These are phyloP conservation scores for Chytridiales sp. DNA, from an alignment of 371 early-diverging fungal species.

Conservation along the genomic window DNA sequence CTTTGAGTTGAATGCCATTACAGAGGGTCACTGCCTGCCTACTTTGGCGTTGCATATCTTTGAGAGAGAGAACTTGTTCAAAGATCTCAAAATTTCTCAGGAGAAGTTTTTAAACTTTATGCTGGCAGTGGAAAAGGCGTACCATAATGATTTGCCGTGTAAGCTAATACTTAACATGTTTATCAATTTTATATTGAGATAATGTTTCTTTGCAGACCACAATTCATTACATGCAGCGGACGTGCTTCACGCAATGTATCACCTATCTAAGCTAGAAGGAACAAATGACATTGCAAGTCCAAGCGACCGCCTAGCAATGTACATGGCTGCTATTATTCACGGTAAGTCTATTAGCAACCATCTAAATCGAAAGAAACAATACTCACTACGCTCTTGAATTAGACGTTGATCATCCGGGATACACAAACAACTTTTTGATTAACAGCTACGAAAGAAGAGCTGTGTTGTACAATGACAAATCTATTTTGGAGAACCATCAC, in stretches of 20 bases:
- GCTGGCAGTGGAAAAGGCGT: conserved; percentile 44
- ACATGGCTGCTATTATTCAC: conserved; percentile 56
- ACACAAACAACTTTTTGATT: conserved; percentile 48
- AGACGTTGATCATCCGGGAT: conserved; percentile 51
- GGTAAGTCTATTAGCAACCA: conserved; percentile 28
- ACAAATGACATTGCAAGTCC: conserved; percentile 30
- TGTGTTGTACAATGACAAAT: conserved; percentile 54
- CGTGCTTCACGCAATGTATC: conserved; percentile 50
- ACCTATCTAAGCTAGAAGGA: conserved; percentile 34
- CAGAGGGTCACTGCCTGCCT: conserved; percentile 30
- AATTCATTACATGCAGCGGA: conserved; percentile 56
- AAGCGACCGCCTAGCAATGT: conserved; percentile 47
- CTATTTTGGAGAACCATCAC: conserved; percentile 59
- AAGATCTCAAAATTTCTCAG: conserved; percentile 39
- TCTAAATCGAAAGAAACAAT: background rate
- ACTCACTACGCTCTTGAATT: conserved; percentile 2
- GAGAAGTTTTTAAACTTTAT: conserved; percentile 50
- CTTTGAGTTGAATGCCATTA: conserved; percentile 40
- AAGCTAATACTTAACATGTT: conserved; percentile 10
- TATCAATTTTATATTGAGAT: conserved; percentile 4
- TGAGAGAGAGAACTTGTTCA: conserved; percentile 40
- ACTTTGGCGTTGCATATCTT: conserved; percentile 40
- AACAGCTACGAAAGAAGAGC: conserved; percentile 42
- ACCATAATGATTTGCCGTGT: conserved; percentile 52
- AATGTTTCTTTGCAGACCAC: conserved; percentile 34